Evolutionary conservation across 139 green algal genomes (phyloP).

Genomic region (Dunaliella primolecta): DNA sequence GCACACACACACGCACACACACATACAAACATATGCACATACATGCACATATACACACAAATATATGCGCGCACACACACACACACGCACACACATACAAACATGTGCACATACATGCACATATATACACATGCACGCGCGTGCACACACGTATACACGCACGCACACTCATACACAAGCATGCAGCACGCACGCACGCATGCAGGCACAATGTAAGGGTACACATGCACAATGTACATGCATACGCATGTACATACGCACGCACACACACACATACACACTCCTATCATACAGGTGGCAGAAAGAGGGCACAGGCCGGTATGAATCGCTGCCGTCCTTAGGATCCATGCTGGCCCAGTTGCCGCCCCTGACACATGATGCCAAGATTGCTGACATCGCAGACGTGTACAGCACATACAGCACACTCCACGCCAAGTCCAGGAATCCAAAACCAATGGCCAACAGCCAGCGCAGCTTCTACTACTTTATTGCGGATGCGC

Average conservation of each 20-base stretch:
- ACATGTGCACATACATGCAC: background rate
- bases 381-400: slow-evolving; percentile 9
- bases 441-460: slow-evolving; percentile 14
- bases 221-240: background rate
- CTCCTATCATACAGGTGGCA: slow-evolving; percentile 41
- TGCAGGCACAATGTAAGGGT: too few relatives aligned
- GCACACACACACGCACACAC: background rate
- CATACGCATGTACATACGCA: background rate
- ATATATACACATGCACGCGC: too few relatives aligned
- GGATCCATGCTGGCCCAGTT: slow-evolving; percentile 1
- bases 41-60: background rate
- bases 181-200: too few relatives aligned
- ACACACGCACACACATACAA: background rate
- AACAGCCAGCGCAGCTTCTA: slow-evolving; percentile 24
- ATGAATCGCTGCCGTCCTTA: slow-evolving; percentile 24
- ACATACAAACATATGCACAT: background rate
- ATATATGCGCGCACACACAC: too few relatives aligned
- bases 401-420: slow-evolving; percentile 37
- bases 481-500: slow-evolving; percentile 32
- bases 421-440: slow-evolving; percentile 35
- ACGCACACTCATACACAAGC: slow-evolving; percentile 1
- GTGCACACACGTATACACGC: background rate
- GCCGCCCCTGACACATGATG: background rate
- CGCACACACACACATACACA: slow-evolving; percentile 1
- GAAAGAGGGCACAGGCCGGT: slow-evolving; percentile 28